These are phyloP conservation scores for Corylus heterophylla DNA, from an alignment of 306 rosid species.

Conservation along the genomic window DNA sequence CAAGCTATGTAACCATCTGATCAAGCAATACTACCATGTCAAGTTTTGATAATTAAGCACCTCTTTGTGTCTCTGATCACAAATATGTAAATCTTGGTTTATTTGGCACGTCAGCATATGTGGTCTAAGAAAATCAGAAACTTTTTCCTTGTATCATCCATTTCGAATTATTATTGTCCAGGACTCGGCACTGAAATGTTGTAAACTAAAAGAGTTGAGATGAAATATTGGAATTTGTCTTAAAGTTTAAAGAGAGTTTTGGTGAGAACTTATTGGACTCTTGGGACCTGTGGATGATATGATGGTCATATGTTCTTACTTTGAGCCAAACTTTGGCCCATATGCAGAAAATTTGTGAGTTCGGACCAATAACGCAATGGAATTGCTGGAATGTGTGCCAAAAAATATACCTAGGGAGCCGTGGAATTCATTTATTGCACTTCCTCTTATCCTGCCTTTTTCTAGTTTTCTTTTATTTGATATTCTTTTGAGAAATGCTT, in stretches of 20 bases:
- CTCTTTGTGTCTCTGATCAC: background rate
- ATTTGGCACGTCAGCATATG: background rate
- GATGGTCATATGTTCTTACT: background rate
- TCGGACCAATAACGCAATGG: background rate
- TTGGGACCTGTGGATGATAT: background rate
- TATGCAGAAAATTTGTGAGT: no score
- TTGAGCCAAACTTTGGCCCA: background rate
- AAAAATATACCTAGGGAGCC: background rate
- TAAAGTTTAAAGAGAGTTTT: background rate
- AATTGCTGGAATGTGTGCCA: background rate
- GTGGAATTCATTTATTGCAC: background rate
- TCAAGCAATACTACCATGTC: background rate
- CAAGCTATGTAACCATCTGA: slow-evolving; percentile 7
- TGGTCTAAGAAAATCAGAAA: background rate
- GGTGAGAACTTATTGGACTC: background rate
- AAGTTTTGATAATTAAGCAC: background rate
- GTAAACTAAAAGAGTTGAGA: background rate
- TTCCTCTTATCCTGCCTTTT: background rate
- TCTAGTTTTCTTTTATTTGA: background rate
- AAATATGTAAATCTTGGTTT: background rate
- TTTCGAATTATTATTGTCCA: background rate
- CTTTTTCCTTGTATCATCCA: background rate
- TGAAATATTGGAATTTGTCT: background rate
- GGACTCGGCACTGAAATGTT: background rate
- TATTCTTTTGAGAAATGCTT: background rate